Conservation (phyloP, 2,329 filamentous ascomycete species). For the Colletotrichum salicis region DNA sequence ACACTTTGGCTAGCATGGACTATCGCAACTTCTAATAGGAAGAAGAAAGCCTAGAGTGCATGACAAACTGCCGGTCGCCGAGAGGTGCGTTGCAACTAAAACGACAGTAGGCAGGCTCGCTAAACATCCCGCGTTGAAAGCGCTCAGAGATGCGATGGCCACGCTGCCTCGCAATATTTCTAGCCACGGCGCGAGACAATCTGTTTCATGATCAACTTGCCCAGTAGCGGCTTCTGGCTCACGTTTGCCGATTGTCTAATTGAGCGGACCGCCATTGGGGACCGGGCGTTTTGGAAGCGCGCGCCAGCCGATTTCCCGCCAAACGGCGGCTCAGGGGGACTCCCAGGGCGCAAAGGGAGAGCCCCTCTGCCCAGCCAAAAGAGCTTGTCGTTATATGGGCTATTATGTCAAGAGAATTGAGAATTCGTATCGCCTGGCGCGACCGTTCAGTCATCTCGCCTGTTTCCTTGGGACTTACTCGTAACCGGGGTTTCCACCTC, state of each 20-base stretch:
- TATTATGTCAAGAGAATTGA: background rate
- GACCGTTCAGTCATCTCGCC: background rate
- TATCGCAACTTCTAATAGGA: conserved; percentile 18
- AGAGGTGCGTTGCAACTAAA: background rate
- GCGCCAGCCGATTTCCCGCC: conserved; percentile 19
- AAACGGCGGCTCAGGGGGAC: conserved; percentile 2
- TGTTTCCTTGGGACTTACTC: conserved; percentile 15
- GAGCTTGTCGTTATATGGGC: conserved; percentile 5
- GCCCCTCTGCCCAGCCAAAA: background rate
- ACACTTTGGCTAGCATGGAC: background rate
- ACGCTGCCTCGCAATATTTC: background rate
- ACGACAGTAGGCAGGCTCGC: background rate
- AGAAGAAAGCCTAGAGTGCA: conserved; percentile 23
- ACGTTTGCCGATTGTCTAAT: conserved; percentile 12
- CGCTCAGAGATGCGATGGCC: conserved; percentile 4
- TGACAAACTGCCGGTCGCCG: conserved; percentile 21
- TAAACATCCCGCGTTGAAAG: background rate
- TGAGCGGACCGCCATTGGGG: conserved; percentile 1
- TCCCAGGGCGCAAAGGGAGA: background rate
- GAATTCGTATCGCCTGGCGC: background rate
- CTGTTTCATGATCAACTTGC: conserved; percentile 16
- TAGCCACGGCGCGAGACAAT: conserved; percentile 2
- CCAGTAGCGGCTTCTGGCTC: background rate
- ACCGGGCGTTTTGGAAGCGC: conserved; percentile 30
- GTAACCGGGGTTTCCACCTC: conserved; percentile 3